Percentiles rank a stretch among this genome's conserved stretches.
phyloP scores from a whole-genome alignment of 2,329 filamentous ascomycete genomes.

The Neofusicoccum kwambonambiense region DNA sequence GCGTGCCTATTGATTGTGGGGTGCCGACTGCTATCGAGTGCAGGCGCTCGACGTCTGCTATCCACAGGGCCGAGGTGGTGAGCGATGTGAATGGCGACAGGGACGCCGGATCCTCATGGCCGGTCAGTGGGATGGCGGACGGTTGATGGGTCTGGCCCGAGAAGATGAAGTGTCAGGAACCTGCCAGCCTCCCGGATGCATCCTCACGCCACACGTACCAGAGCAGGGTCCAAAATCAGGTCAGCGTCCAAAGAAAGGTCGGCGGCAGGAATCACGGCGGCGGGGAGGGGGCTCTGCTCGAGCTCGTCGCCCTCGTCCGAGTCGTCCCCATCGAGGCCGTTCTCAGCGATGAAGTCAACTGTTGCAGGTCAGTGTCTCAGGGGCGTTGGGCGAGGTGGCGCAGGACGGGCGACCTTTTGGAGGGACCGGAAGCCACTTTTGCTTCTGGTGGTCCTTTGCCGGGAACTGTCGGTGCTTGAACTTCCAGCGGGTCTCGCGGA shows the following conservation, averaged over 20 bases:
- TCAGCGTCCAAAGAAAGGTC: neutral
- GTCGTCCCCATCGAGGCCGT: constrained; percentile 32
- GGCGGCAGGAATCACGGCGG: neutral
- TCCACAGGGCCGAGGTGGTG: neutral
- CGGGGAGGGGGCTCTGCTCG: constrained; percentile 16
- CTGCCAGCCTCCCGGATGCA: neutral
- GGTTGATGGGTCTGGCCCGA: neutral
- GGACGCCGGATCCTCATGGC: neutral
- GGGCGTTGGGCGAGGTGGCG: neutral
- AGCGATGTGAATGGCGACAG: neutral
- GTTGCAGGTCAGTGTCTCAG: constrained; percentile 20
- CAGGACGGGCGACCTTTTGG: constrained; percentile 27
- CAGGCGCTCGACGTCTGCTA: constrained; percentile 21
- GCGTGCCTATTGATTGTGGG: constrained; percentile 10
- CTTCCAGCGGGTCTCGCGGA: constrained; percentile 35
- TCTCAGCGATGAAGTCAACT: constrained; percentile 40
- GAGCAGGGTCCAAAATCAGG: neutral
- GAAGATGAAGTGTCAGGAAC: neutral
- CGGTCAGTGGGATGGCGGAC: neutral
- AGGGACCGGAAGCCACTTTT: constrained; percentile 37
- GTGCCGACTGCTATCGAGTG: constrained; percentile 12
- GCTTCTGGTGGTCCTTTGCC: constrained; percentile 29
- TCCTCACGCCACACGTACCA: neutral
- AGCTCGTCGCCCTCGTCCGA: constrained; percentile 25
- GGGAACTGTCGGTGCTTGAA: constrained; percentile 37